phyloP scores from a whole-genome alignment of 768 basidiomycete genomes.

The Hirschioporus abietinus region DNA sequence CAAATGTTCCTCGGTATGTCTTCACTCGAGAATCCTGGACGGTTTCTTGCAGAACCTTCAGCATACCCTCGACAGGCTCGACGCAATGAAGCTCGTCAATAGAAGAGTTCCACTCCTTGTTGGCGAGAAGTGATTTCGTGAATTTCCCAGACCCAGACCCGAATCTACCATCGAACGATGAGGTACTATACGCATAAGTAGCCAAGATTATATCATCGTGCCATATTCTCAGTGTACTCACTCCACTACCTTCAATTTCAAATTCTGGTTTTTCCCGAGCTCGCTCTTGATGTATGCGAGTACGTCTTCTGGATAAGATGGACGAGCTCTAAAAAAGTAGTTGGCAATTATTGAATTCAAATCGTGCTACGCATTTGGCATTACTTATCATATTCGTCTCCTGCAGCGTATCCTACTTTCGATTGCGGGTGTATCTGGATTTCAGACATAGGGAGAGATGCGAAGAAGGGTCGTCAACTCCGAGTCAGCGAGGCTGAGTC shows the following conservation, averaged over 20 bases:
- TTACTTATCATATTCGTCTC: background rate
- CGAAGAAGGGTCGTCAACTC: too few species aligned
- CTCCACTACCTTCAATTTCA: background rate
- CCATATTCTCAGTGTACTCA: background rate
- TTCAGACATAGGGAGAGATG: background rate
- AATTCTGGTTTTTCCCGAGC: background rate
- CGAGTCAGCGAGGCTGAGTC: background rate
- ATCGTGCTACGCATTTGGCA: background rate
- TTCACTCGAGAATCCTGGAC: background rate
- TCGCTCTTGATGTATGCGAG: background rate
- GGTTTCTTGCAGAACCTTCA: background rate
- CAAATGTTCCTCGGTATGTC: background rate
- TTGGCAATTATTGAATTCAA: background rate
- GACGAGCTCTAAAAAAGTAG: background rate
- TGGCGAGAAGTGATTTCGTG: background rate
- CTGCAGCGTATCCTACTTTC: background rate
- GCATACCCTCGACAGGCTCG: background rate
- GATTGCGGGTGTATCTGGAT: background rate
- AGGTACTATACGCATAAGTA: too few species aligned
- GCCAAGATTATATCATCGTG: background rate
- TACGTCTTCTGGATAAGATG: background rate
- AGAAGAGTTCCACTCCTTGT: background rate
- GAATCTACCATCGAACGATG: background rate
- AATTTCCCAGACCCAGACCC: background rate
- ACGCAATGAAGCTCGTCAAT: background rate